Evolutionary conservation across 2,329 filamentous ascomycete genomes (phyloP).

Genomic region (Ceratocystis alfenasii): DNA sequence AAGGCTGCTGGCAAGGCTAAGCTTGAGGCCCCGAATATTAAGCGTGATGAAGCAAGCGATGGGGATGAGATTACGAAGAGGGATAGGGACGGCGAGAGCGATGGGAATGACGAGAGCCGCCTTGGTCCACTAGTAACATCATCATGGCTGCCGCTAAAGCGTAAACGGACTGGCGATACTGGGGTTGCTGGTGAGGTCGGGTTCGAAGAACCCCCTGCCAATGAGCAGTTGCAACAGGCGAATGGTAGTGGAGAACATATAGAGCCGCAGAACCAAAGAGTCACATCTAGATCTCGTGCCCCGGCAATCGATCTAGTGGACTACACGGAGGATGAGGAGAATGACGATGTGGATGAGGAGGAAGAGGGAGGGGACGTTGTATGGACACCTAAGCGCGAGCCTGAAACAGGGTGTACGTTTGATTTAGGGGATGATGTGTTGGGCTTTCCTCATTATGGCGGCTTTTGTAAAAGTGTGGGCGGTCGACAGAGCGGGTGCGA

Average conservation of each 20-base stretch:
- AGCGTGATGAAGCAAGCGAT: slow-evolving; percentile 26
- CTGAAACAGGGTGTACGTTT: neutral
- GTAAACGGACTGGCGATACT: neutral
- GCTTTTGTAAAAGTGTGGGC: neutral
- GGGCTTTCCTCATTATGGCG: neutral
- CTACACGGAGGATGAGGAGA: slow-evolving; percentile 1
- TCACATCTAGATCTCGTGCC: too few species aligned
- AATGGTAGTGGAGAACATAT: too few species aligned
- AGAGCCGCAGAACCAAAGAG: too few species aligned
- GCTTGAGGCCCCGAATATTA: slow-evolving; percentile 22
- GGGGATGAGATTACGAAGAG: slow-evolving; percentile 17
- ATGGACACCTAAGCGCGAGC: neutral
- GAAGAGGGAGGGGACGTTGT: neutral
- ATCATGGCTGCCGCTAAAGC: slow-evolving; percentile 10
- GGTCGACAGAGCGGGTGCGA: neutral
- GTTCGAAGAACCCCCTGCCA: too few species aligned
- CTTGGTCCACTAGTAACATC: slow-evolving; percentile 21
- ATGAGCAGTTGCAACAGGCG: too few species aligned
- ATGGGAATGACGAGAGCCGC: slow-evolving; percentile 23
- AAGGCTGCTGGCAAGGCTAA: slow-evolving; percentile 17
- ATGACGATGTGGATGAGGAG: neutral
- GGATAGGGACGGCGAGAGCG: slow-evolving; percentile 27
- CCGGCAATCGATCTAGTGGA: slow-evolving; percentile 5
- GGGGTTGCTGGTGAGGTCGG: too few species aligned
- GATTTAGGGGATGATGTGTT: neutral